Percentiles rank a stretch among this genome's conserved stretches.
These are phyloP conservation scores for Nemania sp. DNA, from an alignment of 2,329 filamentous ascomycete genomes.

Conservation along the genomic window DNA sequence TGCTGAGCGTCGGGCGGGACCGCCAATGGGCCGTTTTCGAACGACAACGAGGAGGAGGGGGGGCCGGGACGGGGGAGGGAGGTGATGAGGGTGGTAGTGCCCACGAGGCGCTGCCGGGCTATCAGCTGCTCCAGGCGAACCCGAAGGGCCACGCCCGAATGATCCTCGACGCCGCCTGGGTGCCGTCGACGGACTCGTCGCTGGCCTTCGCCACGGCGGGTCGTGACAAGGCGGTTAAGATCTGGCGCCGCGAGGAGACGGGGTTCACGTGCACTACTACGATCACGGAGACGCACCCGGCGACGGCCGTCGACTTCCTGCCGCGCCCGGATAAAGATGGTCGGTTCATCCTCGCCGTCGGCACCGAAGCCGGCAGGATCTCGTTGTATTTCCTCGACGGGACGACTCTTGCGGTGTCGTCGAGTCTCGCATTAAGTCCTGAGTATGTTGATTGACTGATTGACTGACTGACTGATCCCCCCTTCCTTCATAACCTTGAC, in stretches of 20 bases:
- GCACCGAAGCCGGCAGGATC: slow-evolving; percentile 59
- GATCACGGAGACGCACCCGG: slow-evolving; percentile 61
- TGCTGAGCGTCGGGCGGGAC: slow-evolving; percentile 90
- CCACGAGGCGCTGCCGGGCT: slow-evolving; percentile 45
- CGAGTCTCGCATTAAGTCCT: slow-evolving; percentile 42
- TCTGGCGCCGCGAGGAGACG: slow-evolving; percentile 58
- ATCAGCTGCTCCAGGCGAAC: slow-evolving; percentile 66
- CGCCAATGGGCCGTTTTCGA: slow-evolving; percentile 87
- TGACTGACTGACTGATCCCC: too few species aligned
- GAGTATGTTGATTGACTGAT: slow-evolving; percentile 46
- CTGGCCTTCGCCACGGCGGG: slow-evolving; percentile 82
- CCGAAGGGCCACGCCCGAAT: slow-evolving; percentile 88
- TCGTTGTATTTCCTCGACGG: slow-evolving; percentile 49
- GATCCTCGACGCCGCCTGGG: slow-evolving; percentile 90
- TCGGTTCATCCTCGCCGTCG: slow-evolving; percentile 56
- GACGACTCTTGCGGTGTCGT: slow-evolving; percentile 45
- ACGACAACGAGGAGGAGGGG: slow-evolving; percentile 46
- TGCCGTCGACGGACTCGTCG: slow-evolving; percentile 53
- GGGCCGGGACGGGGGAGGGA: slow-evolving; percentile 4
- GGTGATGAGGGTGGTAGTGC: slow-evolving; percentile 7
- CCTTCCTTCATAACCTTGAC: neutral
- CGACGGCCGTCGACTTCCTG: slow-evolving; percentile 74
- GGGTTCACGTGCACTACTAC: slow-evolving; percentile 58
- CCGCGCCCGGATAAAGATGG: slow-evolving; percentile 39
- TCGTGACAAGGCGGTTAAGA: slow-evolving; percentile 80